Evolutionary conservation across 768 basidiomycete genomes (phyloP), one percentile per base, ranked within the genome.

Genomic region (Clitopilus passeckerianus): DNA sequence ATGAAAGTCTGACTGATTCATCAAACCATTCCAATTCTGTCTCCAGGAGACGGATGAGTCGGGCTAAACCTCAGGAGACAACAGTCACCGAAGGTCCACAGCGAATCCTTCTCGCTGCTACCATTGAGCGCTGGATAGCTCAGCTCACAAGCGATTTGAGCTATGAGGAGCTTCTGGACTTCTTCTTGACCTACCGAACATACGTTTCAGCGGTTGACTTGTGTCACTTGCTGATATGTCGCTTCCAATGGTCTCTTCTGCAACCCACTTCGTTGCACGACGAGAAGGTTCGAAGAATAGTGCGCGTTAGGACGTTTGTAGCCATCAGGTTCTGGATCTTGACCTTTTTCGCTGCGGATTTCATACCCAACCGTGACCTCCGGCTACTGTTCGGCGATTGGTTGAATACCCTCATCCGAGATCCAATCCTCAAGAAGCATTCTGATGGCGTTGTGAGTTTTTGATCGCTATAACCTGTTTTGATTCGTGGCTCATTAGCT

Each of bases 51-150:
- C 66, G 74, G 41, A 75, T 67, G 24, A 71, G 68, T 30, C 75
- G 74, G 60, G 64, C 66, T 34, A 75, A 72, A 57, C 64, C 71
- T 16, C 65, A 67, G 3, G 74, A 76, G 20, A 58, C 67, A 1
- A 65, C 74, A 50, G 46, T 12, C 2, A n/a, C 37, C 56, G 54
- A 44, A 60, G 56, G 30, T 60, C 67, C 16, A 56, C 68, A 27
- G 69, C 54, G 71, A 22, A 77, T 91, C 23, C 76, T 96, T n/a
- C 76, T 95, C 14, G 94, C 92, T 0, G 93, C 93, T 4, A 94
- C 92, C 2, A 92, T 95, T 66, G 94, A 95, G 70, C 87, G 94
- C 0, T 93, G 92, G 91, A 87, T 97, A 57, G 93, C 91, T 0
- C 92, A 96, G 67, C 75, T 96, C 54, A 95, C 95, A 30, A 90